Conservation (phyloP, 257 asterid species). For the Nicotiana noctiflora region DNA sequence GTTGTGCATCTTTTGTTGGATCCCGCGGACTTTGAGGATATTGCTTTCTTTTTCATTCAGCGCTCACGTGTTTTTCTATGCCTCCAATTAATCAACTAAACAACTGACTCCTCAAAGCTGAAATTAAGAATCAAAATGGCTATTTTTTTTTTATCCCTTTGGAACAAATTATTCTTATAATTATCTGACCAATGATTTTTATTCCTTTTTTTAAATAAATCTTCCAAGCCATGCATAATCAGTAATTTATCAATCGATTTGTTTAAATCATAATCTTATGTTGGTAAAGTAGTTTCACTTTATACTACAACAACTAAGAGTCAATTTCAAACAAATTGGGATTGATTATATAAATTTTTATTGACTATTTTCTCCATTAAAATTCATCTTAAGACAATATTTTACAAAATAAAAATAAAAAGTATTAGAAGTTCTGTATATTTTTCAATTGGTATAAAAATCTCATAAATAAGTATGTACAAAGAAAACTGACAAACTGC, state of each 20-base stretch:
- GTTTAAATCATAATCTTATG: background rate
- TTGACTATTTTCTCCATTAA: too few species aligned
- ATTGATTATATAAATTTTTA: too few species aligned
- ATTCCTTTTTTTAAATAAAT: too few species aligned
- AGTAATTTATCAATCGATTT: background rate
- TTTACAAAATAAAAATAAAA: too few species aligned
- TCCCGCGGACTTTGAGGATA: slow-evolving; percentile 55
- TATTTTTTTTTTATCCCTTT: background rate
- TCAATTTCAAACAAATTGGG: too few species aligned
- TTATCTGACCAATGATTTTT: background rate
- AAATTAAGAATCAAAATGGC: background rate
- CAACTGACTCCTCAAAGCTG: background rate
- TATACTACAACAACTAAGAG: background rate
- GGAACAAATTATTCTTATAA: background rate
- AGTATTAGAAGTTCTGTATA: too few species aligned
- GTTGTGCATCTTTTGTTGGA: slow-evolving; percentile 36
- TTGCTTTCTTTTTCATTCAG: slow-evolving; percentile 26
- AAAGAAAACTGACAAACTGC: too few species aligned
- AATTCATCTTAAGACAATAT: too few species aligned
- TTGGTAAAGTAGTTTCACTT: background rate
- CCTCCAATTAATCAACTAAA: background rate
- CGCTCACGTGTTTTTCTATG: slow-evolving; percentile 6
- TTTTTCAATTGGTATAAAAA: too few species aligned
- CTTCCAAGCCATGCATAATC: background rate
- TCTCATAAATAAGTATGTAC: too few species aligned